Evolutionary conservation across 331 rosid genomes (phyloP).

Genomic region (Stylosanthes scabra): DNA sequence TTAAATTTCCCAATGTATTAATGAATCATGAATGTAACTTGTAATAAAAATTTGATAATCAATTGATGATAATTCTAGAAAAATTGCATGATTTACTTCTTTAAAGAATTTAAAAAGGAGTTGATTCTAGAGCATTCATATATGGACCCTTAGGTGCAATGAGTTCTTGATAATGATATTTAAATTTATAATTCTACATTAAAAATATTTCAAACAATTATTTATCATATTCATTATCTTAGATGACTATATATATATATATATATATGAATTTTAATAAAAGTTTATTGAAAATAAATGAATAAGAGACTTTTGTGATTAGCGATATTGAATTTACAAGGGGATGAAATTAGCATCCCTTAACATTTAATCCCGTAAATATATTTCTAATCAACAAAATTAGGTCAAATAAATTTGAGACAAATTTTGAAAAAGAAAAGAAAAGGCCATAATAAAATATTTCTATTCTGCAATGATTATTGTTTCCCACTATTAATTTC

Average conservation of each 20-base stretch:
- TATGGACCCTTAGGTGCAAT: background rate
- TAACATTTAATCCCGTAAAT: too few species aligned
- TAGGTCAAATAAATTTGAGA: background rate
- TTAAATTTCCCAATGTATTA: too few species aligned
- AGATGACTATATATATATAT: too few species aligned
- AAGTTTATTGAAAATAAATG: too few species aligned
- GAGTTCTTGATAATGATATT: background rate
- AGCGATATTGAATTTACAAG: background rate
- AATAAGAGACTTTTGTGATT: background rate
- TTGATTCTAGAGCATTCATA: background rate
- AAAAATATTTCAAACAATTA: too few species aligned
- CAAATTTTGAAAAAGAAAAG: background rate
- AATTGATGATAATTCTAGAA: background rate
- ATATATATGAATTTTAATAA: too few species aligned
- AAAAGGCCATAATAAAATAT: background rate
- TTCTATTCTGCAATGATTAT: background rate
- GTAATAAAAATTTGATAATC: background rate
- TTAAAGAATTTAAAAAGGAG: background rate
- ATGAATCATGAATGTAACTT: background rate
- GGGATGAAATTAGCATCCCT: background rate
- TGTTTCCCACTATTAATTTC: background rate
- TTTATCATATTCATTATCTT: too few species aligned
- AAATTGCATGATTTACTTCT: background rate
- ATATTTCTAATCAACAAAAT: too few species aligned
- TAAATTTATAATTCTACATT: too few species aligned